phyloP scores from a whole-genome alignment of 306 rosid genomes.

The Canavalia gladiata region DNA sequence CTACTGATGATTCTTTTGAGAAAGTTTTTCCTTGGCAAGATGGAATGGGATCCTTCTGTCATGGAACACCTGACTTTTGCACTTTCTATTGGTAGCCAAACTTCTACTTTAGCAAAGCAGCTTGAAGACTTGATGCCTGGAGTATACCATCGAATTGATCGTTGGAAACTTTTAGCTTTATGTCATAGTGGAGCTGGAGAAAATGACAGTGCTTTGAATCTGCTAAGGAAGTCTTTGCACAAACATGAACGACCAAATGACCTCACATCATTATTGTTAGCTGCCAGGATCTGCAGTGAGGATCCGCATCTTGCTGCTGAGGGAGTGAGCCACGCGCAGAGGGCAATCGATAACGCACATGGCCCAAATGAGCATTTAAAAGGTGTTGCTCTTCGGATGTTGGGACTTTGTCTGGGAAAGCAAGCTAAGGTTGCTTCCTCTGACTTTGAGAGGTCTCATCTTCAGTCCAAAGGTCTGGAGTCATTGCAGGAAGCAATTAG shows the following conservation, averaged over 20 bases:
- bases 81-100: constrained; percentile 85
- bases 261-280: constrained; percentile 72
- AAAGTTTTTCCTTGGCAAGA: constrained; percentile 72
- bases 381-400: constrained; percentile 78
- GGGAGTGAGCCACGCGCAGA: constrained; percentile 79
- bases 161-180: constrained; percentile 91
- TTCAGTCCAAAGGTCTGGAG: constrained; percentile 56
- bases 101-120: constrained; percentile 78
- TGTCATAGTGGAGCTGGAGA: constrained; percentile 84
- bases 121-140: constrained; percentile 93
- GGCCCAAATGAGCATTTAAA: constrained; percentile 73
- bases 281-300: constrained; percentile 87
- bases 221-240: constrained; percentile 86
- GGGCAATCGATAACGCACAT: constrained; percentile 63
- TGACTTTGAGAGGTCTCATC: constrained; percentile 56
- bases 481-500: constrained; percentile 54
- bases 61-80: constrained; percentile 94
- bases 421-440: constrained; percentile 75
- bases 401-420: constrained; percentile 88
- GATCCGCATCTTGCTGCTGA: constrained; percentile 78
- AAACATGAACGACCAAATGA: constrained; percentile 87
- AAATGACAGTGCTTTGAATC: constrained; percentile 69
- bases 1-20: constrained; percentile 84
- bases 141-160: constrained; percentile 81
- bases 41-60: constrained; percentile 89